Evolutionary conservation across 805 yeast genomes (phyloP).

Genomic region (Saturnispora ahearnii): DNA sequence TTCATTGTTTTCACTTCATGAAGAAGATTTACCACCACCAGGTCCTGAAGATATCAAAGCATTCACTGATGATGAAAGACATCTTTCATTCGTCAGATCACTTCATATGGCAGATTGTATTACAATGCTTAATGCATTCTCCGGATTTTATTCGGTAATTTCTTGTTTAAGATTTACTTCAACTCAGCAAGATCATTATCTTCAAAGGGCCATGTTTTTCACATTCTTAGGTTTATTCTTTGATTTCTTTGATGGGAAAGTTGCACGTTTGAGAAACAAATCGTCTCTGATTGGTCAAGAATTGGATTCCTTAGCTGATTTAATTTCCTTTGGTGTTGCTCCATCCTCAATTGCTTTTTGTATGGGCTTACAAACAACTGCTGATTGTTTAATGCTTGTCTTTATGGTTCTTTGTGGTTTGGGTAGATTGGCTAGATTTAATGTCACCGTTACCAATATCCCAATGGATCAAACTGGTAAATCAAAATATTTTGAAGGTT

Average conservation of each 20-base stretch:
- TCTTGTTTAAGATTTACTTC: conserved; percentile 75
- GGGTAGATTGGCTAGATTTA: conserved; percentile 89
- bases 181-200: conserved; percentile 59
- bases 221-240: conserved; percentile 88
- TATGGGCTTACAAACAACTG: conserved; percentile 77
- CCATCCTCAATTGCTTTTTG: conserved; percentile 92
- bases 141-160: conserved; percentile 85
- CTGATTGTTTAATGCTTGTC: conserved; percentile 67
- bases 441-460: conserved; percentile 84
- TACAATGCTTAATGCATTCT: conserved; percentile 87
- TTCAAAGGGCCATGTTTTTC: conserved; percentile 80
- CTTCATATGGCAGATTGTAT: conserved; percentile 95
- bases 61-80: conserved; percentile 76
- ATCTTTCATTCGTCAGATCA: conserved; percentile 76
- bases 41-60: conserved; percentile 68
- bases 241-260: conserved; percentile 95
- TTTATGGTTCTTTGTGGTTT: conserved; percentile 90
- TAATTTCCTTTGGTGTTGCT: conserved; percentile 89
- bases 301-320: conserved; percentile 91
- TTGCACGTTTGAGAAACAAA: conserved; percentile 88
- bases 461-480: conserved; percentile 88
- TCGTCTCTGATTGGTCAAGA: conserved; percentile 95
- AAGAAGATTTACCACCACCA: conserved; percentile 66
- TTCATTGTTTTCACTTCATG: conserved; percentile 40
- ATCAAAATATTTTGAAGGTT: conserved; percentile 87